phyloP scores from a whole-genome alignment of 352 stramenopile genomes.

The Pythium folliculosum region DNA sequence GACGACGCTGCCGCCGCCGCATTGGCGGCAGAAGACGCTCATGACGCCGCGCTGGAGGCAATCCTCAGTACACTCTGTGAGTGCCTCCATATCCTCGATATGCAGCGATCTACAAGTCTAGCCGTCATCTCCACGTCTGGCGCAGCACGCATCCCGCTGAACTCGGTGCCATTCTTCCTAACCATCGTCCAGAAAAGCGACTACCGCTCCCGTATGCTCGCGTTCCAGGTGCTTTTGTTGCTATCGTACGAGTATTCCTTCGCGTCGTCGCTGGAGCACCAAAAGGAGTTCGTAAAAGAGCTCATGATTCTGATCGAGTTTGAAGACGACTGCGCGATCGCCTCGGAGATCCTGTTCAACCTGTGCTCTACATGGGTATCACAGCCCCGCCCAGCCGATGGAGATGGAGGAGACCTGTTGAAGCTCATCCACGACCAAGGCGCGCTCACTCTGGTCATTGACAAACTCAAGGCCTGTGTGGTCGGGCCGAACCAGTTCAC shows the following conservation, averaged over 20 bases:
- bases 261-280: conserved; percentile 49
- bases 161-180: conserved; percentile 64
- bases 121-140: conserved; percentile 32
- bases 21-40: conserved; percentile 48
- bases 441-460: conserved; percentile 61
- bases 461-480: conserved; percentile 73
- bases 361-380: conserved; percentile 52
- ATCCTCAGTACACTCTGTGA: conserved; percentile 78
- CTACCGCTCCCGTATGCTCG: conserved; percentile 66
- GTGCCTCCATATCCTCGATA: conserved; percentile 63
- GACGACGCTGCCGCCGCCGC: conserved; percentile 10
- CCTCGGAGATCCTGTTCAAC: conserved; percentile 70
- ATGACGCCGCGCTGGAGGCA: conserved; percentile 68
- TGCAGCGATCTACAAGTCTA: conserved; percentile 20
- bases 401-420: conserved; percentile 39
- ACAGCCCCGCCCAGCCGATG: conserved; percentile 16
- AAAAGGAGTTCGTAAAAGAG: conserved; percentile 67
- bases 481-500: conserved; percentile 66
- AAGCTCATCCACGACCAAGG: conserved; percentile 62
- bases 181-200: conserved; percentile 58
- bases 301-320: conserved; percentile 73
- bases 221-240: conserved; percentile 71
- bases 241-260: conserved; percentile 63
- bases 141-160: conserved; percentile 53
- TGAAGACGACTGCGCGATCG: conserved; percentile 70